Evolutionary conservation across 352 stramenopile species (phyloP).

Genomic region (Blastocystis sp.): DNA sequence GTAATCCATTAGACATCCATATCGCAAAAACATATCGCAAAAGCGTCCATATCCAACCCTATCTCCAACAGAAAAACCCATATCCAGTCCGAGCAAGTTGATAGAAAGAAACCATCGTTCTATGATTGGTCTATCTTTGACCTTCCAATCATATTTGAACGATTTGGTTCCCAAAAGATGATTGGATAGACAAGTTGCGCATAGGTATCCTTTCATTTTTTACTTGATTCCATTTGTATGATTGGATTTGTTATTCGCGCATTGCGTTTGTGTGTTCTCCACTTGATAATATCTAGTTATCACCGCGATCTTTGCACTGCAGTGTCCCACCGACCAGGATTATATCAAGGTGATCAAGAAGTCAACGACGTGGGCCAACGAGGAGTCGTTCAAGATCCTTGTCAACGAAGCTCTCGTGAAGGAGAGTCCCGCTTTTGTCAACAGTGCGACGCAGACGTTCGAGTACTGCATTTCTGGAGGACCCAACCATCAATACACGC

Average conservation of each 20-base stretch:
- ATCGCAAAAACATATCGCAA: no score
- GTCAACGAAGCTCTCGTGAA: background rate
- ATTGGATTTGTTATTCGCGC: background rate
- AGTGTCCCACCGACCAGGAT: background rate
- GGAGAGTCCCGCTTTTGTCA: background rate
- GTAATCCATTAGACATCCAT: background rate
- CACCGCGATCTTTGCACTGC: background rate
- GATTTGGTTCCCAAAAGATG: background rate
- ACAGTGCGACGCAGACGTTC: background rate
- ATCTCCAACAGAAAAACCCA: no score
- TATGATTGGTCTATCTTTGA: no score
- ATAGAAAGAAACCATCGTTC: no score
- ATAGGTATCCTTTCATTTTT: background rate
- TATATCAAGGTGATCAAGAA: constrained; percentile 5
- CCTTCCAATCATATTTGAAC: background rate
- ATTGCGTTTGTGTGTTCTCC: background rate
- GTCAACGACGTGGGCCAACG: background rate
- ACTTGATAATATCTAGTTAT: background rate
- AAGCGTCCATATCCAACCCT: no score
- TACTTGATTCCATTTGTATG: background rate
- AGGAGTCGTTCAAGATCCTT: constrained; percentile 33
- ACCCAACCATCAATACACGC: background rate
- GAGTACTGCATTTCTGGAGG: background rate
- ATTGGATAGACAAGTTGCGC: background rate
- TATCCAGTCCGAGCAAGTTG: no score